These are phyloP conservation scores for Miscanthus lutarioriparius DNA, from an alignment of 176 grass and related monocot genomes.

Conservation along the genomic window DNA sequence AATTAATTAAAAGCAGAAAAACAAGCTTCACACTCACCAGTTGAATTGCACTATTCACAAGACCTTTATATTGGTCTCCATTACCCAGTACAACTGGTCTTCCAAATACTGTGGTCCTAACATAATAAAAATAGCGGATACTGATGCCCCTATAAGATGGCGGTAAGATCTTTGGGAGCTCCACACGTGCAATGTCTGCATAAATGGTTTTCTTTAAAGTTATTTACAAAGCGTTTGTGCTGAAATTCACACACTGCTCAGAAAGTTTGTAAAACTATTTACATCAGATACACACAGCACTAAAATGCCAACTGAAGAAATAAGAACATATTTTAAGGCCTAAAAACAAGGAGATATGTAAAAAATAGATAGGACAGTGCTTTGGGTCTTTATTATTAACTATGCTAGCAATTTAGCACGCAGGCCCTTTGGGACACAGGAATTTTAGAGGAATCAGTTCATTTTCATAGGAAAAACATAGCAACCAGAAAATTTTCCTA, in stretches of 20 bases:
- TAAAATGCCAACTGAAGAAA: not conserved
- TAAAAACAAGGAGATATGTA: not conserved
- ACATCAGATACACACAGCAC: not conserved
- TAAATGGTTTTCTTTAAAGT: conserved; percentile 14
- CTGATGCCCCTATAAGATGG: conserved; percentile 88
- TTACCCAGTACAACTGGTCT: conserved; percentile 55
- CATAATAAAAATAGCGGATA: conserved; percentile 97
- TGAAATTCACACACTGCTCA: not conserved
- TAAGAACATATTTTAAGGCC: not conserved
- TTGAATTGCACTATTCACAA: conserved; percentile 55
- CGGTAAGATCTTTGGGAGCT: conserved; percentile 82
- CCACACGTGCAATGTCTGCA: conserved; percentile 80
- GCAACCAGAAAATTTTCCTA: not conserved
- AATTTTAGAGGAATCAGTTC: not conserved
- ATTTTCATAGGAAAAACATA: not conserved
- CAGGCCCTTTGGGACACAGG: not conserved
- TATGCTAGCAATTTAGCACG: not conserved
- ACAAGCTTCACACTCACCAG: conserved; percentile 68
- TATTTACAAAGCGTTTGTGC: not conserved
- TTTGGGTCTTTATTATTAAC: not conserved
- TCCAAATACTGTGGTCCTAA: conserved; percentile 71
- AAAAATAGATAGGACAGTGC: not conserved
- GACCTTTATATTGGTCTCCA: conserved; percentile 48
- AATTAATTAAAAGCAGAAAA: too few relatives aligned
- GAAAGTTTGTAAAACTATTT: not conserved